A percentile compares a stretch with the other conserved stretches of the same genome.
Conservation (phyloP, 2,329 filamentous ascomycete genomes). For the Apiospora marii region DNA sequence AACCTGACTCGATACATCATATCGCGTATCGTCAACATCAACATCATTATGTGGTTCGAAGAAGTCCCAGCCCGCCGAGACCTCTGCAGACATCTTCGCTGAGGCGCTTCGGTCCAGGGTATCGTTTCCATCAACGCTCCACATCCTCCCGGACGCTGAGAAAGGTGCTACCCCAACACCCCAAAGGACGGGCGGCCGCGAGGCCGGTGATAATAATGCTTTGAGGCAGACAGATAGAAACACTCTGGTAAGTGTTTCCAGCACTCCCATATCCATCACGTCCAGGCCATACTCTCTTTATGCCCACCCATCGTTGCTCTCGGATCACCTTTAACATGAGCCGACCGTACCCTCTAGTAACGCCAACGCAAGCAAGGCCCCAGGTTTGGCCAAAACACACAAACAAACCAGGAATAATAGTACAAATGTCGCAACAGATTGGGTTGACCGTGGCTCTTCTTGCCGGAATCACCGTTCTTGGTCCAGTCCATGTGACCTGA, state of each 20-base stretch:
- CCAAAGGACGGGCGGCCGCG: background rate
- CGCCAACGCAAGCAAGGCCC: background rate
- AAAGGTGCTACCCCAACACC: background rate
- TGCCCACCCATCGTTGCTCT: background rate
- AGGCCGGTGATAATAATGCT: background rate
- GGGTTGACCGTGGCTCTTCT: background rate
- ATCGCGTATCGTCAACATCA: background rate
- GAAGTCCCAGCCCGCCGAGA: background rate
- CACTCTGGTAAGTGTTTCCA: background rate
- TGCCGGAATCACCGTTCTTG: background rate
- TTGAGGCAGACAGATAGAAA: background rate
- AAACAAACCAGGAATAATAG: constrained; percentile 4
- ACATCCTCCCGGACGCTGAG: background rate
- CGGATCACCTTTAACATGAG: background rate
- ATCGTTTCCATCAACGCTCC: background rate
- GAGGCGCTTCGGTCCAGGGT: background rate
- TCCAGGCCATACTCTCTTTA: background rate
- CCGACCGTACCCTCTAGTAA: background rate
- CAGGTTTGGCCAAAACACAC: background rate
- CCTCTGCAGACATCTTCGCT: background rate
- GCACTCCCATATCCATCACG: background rate
- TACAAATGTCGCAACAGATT: background rate
- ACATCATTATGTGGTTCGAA: background rate
- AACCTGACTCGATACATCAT: background rate
- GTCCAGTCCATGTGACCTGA: background rate